Evolutionary conservation across 495 filamentous ascomycete species (phyloP).

Genomic region (Aspergillus avenaceus): DNA sequence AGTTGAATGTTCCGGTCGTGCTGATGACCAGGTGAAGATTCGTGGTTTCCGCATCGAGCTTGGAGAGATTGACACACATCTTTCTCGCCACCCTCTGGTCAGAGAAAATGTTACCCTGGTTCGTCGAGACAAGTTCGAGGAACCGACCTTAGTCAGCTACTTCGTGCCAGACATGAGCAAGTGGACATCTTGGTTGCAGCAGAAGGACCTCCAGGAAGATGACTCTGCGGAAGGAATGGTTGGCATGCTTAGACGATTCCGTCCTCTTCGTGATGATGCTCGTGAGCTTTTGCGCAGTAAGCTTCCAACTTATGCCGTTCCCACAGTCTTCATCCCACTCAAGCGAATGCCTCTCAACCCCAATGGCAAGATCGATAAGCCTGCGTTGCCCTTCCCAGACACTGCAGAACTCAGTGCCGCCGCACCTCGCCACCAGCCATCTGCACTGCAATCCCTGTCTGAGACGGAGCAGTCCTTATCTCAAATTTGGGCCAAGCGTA

Average conservation of each 20-base stretch:
- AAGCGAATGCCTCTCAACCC: slow-evolving; percentile 83
- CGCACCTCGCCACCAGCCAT: slow-evolving; percentile 33
- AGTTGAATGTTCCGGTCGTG: slow-evolving; percentile 71
- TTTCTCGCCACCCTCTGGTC: slow-evolving; percentile 73
- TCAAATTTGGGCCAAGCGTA: slow-evolving; percentile 59
- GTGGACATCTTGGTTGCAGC: slow-evolving; percentile 65
- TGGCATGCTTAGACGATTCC: slow-evolving; percentile 59
- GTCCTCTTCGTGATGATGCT: slow-evolving; percentile 67
- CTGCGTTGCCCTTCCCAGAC: slow-evolving; percentile 87
- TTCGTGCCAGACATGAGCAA: slow-evolving; percentile 76
- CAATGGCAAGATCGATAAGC: slow-evolving; percentile 92
- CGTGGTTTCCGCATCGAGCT: slow-evolving; percentile 94
- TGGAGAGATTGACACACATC: slow-evolving; percentile 84
- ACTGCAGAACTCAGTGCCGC: slow-evolving; percentile 52
- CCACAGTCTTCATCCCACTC: slow-evolving; percentile 74
- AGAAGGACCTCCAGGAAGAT: slow-evolving; percentile 48
- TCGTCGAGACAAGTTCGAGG: slow-evolving; percentile 82
- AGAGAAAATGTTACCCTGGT: slow-evolving; percentile 87
- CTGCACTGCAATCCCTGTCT: slow-evolving; percentile 39
- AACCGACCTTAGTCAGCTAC: slow-evolving; percentile 86
- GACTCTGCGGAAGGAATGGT: slow-evolving; percentile 50
- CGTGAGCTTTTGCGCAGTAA: slow-evolving; percentile 70
- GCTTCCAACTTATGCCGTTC: slow-evolving; percentile 78
- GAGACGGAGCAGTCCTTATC: slow-evolving; percentile 66
- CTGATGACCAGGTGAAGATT: slow-evolving; percentile 92